phyloP scores from a whole-genome alignment of 2,329 filamentous ascomycete species.

The Metarhizium sp. region DNA sequence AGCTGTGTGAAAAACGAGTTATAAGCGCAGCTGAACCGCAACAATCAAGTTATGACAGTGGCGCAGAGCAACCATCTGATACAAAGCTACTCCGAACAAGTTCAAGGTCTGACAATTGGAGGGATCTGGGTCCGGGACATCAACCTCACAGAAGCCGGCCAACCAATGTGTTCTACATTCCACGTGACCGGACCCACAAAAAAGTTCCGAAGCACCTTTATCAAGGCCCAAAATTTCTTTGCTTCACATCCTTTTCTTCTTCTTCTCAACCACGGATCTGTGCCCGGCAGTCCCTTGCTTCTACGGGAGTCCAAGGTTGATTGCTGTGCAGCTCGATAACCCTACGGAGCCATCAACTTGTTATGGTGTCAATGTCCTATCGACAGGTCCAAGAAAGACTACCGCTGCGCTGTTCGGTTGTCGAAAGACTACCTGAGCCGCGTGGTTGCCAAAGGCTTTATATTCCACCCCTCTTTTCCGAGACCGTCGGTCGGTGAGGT shows the following conservation, averaged over 20 bases:
- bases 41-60: neutral
- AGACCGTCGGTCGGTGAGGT: slow-evolving; percentile 86
- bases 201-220: slow-evolving; percentile 9
- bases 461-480: slow-evolving; percentile 85
- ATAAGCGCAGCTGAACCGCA: neutral
- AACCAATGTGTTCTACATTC: neutral
- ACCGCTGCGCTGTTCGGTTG: slow-evolving; percentile 35
- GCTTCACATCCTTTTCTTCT: slow-evolving; percentile 22
- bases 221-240: slow-evolving; percentile 10
- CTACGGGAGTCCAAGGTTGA: slow-evolving; percentile 53
- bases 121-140: neutral
- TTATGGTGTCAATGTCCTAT: slow-evolving; percentile 83
- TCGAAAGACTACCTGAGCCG: neutral
- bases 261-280: slow-evolving; percentile 60
- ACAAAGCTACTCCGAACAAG: neutral
- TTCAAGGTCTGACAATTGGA: neutral
- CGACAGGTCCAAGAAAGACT: slow-evolving; percentile 88
- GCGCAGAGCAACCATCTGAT: neutral
- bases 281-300: slow-evolving; percentile 69
- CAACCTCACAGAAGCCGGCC: neutral
- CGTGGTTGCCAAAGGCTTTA: slow-evolving; percentile 51
- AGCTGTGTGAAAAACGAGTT: neutral
- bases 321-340: slow-evolving; percentile 77
- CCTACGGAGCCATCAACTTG: slow-evolving; percentile 65
- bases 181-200: slow-evolving; percentile 6